phyloP scores from a whole-genome alignment of 2,329 filamentous ascomycete species.

The Pseudocercospora cruenta region DNA sequence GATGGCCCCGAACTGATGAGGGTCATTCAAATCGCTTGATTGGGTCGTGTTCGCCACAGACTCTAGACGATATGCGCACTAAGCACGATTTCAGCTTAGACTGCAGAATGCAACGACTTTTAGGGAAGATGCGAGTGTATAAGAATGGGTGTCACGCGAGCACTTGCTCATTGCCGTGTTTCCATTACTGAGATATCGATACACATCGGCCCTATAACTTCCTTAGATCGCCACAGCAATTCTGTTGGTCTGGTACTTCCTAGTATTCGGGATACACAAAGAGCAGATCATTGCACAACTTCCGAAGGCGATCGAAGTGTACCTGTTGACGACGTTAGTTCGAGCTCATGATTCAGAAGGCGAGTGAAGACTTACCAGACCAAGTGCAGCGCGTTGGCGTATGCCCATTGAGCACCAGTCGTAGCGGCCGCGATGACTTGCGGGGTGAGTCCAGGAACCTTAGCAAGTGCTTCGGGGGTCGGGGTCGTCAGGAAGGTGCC shows the following conservation, averaged over 20 bases:
- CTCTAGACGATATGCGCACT: not conserved
- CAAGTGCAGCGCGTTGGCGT: conserved; percentile 28
- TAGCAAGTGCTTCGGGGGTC: conserved; percentile 15
- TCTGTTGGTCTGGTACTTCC: conserved; percentile 32
- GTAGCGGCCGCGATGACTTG: conserved; percentile 23
- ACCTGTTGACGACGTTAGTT: conserved; percentile 20
- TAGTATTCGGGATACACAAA: conserved; percentile 28
- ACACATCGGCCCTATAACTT: not conserved
- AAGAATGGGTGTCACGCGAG: not conserved
- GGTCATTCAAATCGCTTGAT: not conserved
- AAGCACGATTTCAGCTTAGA: too few relatives aligned
- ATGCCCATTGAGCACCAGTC: conserved; percentile 29
- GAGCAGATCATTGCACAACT: conserved; percentile 28
- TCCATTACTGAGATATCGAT: not conserved
- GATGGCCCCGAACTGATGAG: not conserved
- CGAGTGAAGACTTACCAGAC: conserved; percentile 22
- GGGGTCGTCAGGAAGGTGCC: conserved; percentile 24
- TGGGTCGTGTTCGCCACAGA: not conserved
- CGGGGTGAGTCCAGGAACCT: conserved; percentile 29
- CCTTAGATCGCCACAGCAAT: conserved; percentile 29
- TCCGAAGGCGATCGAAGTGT: conserved; percentile 31
- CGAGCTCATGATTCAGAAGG: not conserved
- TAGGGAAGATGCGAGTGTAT: not conserved
- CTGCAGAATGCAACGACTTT: not conserved
- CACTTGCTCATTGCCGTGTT: not conserved